Evolutionary conservation across 768 basidiomycete species (phyloP).

Genomic region (Kwoniella europaea): DNA sequence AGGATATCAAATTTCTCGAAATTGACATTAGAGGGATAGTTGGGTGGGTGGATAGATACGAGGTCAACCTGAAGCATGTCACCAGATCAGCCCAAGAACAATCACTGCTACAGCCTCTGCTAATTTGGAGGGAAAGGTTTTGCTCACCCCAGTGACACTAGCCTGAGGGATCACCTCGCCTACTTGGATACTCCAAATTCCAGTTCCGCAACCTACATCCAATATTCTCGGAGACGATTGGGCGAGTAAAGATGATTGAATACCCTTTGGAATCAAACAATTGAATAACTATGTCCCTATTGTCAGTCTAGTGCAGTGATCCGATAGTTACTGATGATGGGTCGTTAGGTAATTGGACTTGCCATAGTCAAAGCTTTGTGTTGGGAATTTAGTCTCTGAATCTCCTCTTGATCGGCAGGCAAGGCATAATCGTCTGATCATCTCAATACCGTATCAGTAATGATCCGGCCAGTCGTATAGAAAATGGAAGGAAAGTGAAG

Average conservation of each 20-base stretch:
- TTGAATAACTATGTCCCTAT: background rate
- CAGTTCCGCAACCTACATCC: conserved; percentile 30
- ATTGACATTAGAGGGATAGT: conserved; percentile 14
- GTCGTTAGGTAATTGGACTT: background rate
- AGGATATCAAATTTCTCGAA: conserved; percentile 19
- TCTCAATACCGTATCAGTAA: background rate
- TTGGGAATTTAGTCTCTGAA: conserved; percentile 21
- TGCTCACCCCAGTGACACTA: conserved; percentile 21
- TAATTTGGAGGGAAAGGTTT: background rate
- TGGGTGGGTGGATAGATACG: conserved; percentile 22
- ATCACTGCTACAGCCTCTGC: no score
- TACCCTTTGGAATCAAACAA: background rate
- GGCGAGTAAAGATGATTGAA: conserved; percentile 1
- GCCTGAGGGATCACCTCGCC: conserved; percentile 10
- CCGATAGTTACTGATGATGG: no score
- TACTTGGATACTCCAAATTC: conserved; percentile 26
- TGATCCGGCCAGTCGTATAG: background rate
- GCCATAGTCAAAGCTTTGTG: conserved; percentile 23
- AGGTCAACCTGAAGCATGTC: conserved; percentile 15
- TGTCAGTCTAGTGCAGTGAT: no score
- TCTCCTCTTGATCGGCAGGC: conserved; percentile 15
- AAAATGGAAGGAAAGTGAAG: background rate
- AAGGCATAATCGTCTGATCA: conserved; percentile 21
- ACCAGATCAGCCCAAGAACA: no score
- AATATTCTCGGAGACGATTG: conserved; percentile 11